A percentile compares a stretch with the other conserved stretches of the same genome.
Conservation (phyloP, 2,329 filamentous ascomycete species). For the Cryoendolithus antarcticus region DNA sequence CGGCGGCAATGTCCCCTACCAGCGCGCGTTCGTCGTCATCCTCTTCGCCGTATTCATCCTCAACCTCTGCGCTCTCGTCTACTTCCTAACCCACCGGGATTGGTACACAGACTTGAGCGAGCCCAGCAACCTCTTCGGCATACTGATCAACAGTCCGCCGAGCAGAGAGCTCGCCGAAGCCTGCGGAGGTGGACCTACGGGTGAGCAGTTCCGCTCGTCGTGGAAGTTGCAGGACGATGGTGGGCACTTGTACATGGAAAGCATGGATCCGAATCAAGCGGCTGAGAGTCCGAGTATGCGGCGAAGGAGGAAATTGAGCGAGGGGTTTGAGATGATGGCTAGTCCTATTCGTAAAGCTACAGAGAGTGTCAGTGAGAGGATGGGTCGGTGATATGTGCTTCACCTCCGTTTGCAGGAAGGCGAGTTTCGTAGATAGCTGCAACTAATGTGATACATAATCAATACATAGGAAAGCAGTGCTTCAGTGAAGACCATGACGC, state of each 20-base stretch:
- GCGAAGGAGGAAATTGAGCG: conserved; percentile 13
- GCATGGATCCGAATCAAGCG: conserved; percentile 19
- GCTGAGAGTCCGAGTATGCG: conserved; percentile 11
- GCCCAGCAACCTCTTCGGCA: conserved; percentile 59
- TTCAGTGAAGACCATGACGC: too few species aligned
- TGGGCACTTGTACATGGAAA: conserved; percentile 43
- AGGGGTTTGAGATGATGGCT: conserved; percentile 23
- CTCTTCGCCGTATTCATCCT: conserved; percentile 53
- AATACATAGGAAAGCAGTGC: too few species aligned
- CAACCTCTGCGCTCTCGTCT: conserved; percentile 53
- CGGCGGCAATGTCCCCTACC: conserved; percentile 47
- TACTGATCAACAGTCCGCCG: conserved; percentile 54
- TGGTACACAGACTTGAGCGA: conserved; percentile 70
- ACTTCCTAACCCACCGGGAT: conserved; percentile 46
- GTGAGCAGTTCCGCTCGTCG: conserved; percentile 34
- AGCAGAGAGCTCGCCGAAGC: conserved; percentile 39
- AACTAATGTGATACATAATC: too few species aligned
- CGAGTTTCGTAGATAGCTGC: too few species aligned
- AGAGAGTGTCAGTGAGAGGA: conserved; percentile 24
- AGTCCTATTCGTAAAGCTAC: conserved; percentile 24
- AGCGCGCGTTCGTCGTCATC: conserved; percentile 54
- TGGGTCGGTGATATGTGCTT: conserved; percentile 12
- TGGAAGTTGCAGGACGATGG: conserved; percentile 28
- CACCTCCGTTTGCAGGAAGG: too few species aligned
- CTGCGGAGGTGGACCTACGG: conserved; percentile 44